A percentile compares a stretch with the other conserved stretches of the same genome.
Conservation (phyloP, 352 stramenopile species). For the Phytophthora gonapodyides region DNA sequence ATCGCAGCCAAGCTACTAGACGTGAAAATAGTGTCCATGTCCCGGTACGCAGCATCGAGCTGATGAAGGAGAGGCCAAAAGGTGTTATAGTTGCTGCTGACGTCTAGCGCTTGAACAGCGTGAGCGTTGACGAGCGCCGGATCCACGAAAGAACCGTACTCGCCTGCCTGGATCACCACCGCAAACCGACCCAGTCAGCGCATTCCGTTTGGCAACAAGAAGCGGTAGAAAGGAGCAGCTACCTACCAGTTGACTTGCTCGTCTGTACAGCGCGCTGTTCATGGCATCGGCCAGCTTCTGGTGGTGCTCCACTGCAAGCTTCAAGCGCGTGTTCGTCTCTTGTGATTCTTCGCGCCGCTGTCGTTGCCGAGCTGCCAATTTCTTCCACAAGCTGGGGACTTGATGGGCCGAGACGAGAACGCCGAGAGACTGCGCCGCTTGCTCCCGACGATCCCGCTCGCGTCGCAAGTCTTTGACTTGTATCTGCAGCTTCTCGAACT, state of each 20-base stretch:
- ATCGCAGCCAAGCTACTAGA: conserved; percentile 22
- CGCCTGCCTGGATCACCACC: not conserved
- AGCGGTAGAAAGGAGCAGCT: too few species aligned
- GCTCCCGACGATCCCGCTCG: not conserved
- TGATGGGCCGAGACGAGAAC: not conserved
- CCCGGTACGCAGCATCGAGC: conserved; percentile 20
- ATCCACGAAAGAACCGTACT: not conserved
- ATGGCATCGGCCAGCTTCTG: conserved; percentile 37
- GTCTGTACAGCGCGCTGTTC: conserved; percentile 31
- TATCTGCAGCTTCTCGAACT: conserved; percentile 35
- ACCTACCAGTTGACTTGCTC: conserved; percentile 17
- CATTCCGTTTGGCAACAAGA: not conserved
- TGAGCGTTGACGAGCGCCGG: conserved; percentile 1
- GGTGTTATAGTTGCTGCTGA: conserved; percentile 12
- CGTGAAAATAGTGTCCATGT: conserved; percentile 26
- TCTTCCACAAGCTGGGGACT: conserved; percentile 28
- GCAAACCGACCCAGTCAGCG: not conserved
- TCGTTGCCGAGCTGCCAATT: conserved; percentile 29
- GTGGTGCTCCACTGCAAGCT: conserved; percentile 44
- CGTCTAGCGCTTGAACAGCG: conserved; percentile 5
- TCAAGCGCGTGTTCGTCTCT: conserved; percentile 26
- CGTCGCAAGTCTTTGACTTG: conserved; percentile 25
- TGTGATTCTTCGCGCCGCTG: conserved; percentile 19
- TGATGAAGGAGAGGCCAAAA: conserved; percentile 20
- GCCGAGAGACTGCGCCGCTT: not conserved